Evolutionary conservation across 768 basidiomycete genomes (phyloP), one percentile per base, ranked within the genome.

Genomic region (Infundibulicybe gibba): DNA sequence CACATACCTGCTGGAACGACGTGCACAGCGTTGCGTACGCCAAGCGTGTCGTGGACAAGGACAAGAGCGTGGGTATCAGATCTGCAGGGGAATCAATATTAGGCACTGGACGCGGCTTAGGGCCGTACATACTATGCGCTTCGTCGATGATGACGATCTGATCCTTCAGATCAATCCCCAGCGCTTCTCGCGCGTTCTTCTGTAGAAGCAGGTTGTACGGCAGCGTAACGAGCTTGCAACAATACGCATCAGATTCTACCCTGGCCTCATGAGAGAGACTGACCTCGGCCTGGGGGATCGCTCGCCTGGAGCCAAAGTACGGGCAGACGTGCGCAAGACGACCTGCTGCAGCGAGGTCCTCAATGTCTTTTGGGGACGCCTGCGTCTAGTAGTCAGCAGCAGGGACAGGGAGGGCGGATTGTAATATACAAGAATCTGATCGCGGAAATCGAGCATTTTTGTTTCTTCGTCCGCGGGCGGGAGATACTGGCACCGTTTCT

Each of bases 61-160:
- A 88, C 8, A 99, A 78, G 2, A 99, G 70, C 0, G 94, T 92
- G 15, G 93, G 84, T 56, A 94, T 92, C 41, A 97, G 66, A 63
- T 97, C 92, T 94, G 3, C 33, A 37, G 38, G 15, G 0, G 45
- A 17, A 21, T 31, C 14, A 49, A n/a, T 37, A n/a, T 37, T 31
- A 48, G 14, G 21, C 17, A 44, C n/a, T n/a, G n/a, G n/a, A 31
- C 15, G 25, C 32, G n/a, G 13, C 32, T 3, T 13, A 41, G 44
- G 6, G 19, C 30, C 35, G 34, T 38, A 70, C 90, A 48, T 56
- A 94, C 92, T 97, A 64, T 99, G 95, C 0, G 95, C 95, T 69
- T 99, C 95, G 58, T 99, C 95, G 45, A 99, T 82, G 17, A 98
- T 76, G 25, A 99, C 80, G 14, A 97, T 73, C 56, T 97, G 92